Evolutionary conservation across 805 yeast species (phyloP).

Genomic region (Candida vartiovaarae): DNA sequence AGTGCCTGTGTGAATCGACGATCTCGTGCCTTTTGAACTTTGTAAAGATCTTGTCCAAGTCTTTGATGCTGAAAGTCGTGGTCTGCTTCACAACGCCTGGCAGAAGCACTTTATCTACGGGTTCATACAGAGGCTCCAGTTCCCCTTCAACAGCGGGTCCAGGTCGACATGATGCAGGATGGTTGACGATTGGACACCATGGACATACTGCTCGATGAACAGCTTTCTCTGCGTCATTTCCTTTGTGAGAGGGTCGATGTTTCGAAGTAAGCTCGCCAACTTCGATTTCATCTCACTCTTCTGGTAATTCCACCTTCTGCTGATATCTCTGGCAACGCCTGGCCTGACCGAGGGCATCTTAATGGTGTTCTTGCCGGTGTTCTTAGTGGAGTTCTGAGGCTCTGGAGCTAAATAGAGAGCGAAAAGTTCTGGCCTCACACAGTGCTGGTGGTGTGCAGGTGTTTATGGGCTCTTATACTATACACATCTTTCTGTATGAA

Average conservation of each 20-base stretch:
- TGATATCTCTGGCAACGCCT: background rate
- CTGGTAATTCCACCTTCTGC: background rate
- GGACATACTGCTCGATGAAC: conserved; percentile 11
- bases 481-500: no score
- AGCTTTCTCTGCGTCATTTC: conserved; percentile 10
- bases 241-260: conserved; percentile 8
- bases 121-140: conserved; percentile 6
- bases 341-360: background rate
- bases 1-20: conserved; percentile 1
- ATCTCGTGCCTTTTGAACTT: conserved; percentile 5
- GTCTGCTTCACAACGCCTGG: conserved; percentile 1
- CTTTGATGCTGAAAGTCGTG: conserved; percentile 3
- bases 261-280: background rate
- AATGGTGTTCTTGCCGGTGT: background rate
- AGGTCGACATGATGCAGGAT: conserved; percentile 4
- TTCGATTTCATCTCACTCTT: background rate
- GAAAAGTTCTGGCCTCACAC: no score
- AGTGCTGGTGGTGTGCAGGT: no score
- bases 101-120: conserved; percentile 2
- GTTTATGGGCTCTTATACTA: no score
- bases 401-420: no score
- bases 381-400: no score
- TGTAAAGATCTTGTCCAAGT: conserved; percentile 3
- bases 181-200: conserved; percentile 1
- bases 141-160: conserved; percentile 11